Evolutionary conservation across 352 stramenopile genomes (phyloP).

Genomic region (Thraustotheca clavata): DNA sequence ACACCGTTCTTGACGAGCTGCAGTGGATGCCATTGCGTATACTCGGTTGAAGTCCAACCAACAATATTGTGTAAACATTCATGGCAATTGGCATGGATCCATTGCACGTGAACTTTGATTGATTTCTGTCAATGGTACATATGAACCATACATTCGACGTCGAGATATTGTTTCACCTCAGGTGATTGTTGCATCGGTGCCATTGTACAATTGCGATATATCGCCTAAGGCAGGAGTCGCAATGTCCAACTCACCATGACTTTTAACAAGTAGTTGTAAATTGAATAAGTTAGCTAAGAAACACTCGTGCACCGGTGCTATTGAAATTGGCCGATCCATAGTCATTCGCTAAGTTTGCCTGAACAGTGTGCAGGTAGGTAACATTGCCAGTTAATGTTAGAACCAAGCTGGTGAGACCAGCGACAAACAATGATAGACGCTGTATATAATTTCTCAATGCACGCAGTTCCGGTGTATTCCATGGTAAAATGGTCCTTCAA

Average conservation of each 20-base stretch:
- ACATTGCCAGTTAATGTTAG: not conserved
- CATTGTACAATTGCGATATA: not conserved
- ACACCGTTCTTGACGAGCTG: not conserved
- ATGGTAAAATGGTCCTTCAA: no score
- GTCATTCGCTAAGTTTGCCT: conserved; percentile 5
- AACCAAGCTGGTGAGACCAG: not conserved
- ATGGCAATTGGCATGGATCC: not conserved
- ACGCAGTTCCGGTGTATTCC: no score
- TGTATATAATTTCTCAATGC: no score
- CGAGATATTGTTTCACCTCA: not conserved
- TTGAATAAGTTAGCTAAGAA: conserved; percentile 10
- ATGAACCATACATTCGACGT: not conserved
- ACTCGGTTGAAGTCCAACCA: not conserved
- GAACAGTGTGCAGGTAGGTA: not conserved
- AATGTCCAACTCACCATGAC: not conserved
- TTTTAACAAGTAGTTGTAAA: not conserved
- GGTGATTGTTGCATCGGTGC: not conserved
- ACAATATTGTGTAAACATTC: conserved; percentile 1
- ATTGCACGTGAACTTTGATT: not conserved
- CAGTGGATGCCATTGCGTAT: not conserved
- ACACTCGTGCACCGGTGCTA: not conserved
- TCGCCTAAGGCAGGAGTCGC: not conserved
- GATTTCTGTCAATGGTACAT: not conserved
- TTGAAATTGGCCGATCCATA: conserved; percentile 2
- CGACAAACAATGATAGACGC: no score